phyloP scores from a whole-genome alignment of 176 grass and related monocot genomes.

The Areca catechu region DNA sequence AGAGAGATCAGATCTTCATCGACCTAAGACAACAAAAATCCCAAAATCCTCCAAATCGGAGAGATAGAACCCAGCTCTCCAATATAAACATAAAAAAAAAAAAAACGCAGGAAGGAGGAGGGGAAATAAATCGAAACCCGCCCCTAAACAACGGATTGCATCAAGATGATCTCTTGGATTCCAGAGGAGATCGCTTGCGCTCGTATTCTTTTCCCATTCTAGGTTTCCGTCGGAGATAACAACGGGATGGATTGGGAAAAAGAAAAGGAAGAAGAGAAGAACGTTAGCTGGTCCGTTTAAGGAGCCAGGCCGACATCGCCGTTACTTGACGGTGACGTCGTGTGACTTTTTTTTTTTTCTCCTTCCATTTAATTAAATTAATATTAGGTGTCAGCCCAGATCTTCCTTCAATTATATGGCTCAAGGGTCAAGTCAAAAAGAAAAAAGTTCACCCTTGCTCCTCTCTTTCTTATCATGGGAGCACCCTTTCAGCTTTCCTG shows the following conservation, averaged over 20 bases:
- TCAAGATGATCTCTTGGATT: constrained; percentile 13
- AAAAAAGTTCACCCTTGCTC: background rate
- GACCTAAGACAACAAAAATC: too few relatives aligned
- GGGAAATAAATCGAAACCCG: background rate
- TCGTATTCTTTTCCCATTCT: background rate
- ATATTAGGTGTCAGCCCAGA: background rate
- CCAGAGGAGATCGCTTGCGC: background rate
- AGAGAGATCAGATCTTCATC: too few relatives aligned
- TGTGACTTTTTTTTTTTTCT: constrained; percentile 15
- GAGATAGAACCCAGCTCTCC: background rate
- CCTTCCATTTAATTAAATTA: background rate
- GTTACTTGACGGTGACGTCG: constrained; percentile 23
- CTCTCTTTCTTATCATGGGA: background rate
- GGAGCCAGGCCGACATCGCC: constrained; percentile 30
- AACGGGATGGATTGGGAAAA: background rate
- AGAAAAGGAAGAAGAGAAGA: background rate
- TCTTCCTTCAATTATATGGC: background rate
- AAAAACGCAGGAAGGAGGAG: background rate
- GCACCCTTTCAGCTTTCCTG: constrained; percentile 21
- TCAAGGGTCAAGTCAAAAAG: background rate
- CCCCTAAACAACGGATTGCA: too few relatives aligned
- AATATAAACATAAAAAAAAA: background rate
- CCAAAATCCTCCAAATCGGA: too few relatives aligned
- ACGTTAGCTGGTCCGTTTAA: constrained; percentile 26
- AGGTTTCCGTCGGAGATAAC: background rate